These are phyloP conservation scores for Pyrus pyrifolia DNA, from an alignment of 306 rosid species.

Conservation along the genomic window DNA sequence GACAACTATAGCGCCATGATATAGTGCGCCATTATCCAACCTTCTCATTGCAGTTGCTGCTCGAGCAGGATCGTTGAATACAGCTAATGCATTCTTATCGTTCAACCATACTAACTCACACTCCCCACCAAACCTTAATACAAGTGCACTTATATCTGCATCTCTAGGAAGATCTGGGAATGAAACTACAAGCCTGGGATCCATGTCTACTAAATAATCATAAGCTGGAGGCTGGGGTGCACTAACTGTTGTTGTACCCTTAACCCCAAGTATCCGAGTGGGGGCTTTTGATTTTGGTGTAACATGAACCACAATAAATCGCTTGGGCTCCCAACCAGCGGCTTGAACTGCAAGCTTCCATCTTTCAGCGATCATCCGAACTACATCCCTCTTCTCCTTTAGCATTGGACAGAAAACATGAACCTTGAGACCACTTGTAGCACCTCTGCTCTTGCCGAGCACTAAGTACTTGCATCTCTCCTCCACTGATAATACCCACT, in stretches of 20 bases:
- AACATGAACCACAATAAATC: conserved; percentile 64
- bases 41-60: conserved; percentile 98
- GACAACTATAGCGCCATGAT: conserved; percentile 63
- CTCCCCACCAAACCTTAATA: conserved; percentile 88
- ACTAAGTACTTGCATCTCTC: conserved; percentile 87
- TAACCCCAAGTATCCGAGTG: conserved; percentile 63
- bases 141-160: conserved; percentile 81
- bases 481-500: conserved; percentile 86
- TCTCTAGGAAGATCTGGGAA: conserved; percentile 91
- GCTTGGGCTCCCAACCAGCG: conserved; percentile 97
- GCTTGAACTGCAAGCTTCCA: conserved; percentile 75
- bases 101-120: conserved; percentile 95
- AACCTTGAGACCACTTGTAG: conserved; percentile 50
- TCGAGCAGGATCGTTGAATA: conserved; percentile 80
- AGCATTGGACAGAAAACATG: conserved; percentile 84
- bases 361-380: conserved; percentile 73
- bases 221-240: conserved; percentile 46
- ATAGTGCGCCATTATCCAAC: conserved; percentile 77
- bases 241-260: conserved; percentile 51
- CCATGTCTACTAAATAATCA: conserved; percentile 83
- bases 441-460: conserved; percentile 73
- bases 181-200: conserved; percentile 84
- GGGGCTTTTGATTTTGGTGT: conserved; percentile 79
- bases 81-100: conserved; percentile 89
- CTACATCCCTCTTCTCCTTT: conserved; percentile 83